A percentile compares a stretch with the other conserved stretches of the same genome.
Conservation (phyloP, 192 early-diverging fungal genomes). For the Borealophlyctis nickersoniae region DNA sequence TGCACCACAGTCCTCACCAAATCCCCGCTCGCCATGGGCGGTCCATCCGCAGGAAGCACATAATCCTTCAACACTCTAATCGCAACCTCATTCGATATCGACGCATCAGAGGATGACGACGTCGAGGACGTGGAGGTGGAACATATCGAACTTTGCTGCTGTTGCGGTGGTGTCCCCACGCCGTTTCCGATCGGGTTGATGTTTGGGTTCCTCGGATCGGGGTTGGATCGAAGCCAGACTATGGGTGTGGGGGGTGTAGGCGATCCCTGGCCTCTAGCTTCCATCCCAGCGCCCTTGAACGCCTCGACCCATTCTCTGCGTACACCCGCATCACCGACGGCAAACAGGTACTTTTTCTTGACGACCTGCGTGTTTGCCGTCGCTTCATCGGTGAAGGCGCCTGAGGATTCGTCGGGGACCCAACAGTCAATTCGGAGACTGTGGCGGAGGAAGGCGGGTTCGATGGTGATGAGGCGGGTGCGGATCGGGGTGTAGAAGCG, state of each 20-base stretch:
- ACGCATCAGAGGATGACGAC: constrained; percentile 7
- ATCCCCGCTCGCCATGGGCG: background rate
- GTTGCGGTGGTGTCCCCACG: constrained; percentile 8
- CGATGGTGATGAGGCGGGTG: constrained; percentile 58
- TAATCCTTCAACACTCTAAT: constrained; percentile 18
- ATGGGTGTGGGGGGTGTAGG: constrained; percentile 3
- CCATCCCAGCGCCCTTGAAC: constrained; percentile 10
- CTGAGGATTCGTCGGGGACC: background rate
- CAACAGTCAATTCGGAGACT: constrained; percentile 57
- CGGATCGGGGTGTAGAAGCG: constrained; percentile 29
- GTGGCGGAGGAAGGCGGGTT: constrained; percentile 62
- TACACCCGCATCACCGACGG: constrained; percentile 19
- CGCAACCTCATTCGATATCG: constrained; percentile 14
- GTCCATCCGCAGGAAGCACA: constrained; percentile 14
- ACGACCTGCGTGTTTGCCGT: background rate
- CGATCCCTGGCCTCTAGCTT: constrained; percentile 6
- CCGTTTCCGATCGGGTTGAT: no score
- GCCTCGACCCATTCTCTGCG: constrained; percentile 19
- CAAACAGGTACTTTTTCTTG: constrained; percentile 35
- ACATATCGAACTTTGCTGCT: background rate
- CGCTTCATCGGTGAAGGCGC: background rate
- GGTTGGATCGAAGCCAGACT: no score
- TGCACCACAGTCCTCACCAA: constrained; percentile 11
- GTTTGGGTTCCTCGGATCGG: no score
- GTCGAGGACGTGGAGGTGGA: background rate